Conservation (phyloP, 2,329 filamentous ascomycete genomes). For the Xylaria sp. region DNA sequence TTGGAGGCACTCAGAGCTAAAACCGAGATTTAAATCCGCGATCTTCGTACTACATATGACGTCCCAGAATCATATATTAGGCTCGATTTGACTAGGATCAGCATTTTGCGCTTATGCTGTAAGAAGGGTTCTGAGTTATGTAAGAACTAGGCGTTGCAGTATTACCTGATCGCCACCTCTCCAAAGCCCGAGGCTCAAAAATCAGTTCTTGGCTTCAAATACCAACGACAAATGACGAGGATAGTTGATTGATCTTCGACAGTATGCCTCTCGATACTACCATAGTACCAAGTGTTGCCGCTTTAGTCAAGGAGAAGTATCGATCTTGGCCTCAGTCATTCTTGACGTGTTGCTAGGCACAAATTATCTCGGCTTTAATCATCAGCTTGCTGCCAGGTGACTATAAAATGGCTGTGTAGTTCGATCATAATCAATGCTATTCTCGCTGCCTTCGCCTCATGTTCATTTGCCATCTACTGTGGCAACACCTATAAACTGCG, state of each 20-base stretch:
- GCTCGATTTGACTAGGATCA: not conserved
- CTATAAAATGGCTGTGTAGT: not conserved
- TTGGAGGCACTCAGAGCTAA: too few relatives aligned
- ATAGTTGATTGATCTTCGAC: not conserved
- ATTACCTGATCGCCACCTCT: too few relatives aligned
- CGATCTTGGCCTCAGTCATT: not conserved
- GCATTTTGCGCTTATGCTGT: not conserved
- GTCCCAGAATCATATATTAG: not conserved
- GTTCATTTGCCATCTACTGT: not conserved
- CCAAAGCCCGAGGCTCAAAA: too few relatives aligned
- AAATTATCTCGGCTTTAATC: not conserved
- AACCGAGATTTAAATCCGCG: too few relatives aligned
- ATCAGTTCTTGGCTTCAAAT: too few relatives aligned
- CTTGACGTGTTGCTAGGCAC: not conserved
- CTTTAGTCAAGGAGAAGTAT: not conserved
- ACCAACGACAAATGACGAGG: not conserved
- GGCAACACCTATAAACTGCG: not conserved
- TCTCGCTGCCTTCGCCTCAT: not conserved
- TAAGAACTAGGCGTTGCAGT: not conserved
- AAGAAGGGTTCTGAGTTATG: not conserved
- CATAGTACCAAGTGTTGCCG: too few relatives aligned
- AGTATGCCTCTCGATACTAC: not conserved
- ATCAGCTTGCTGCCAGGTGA: not conserved
- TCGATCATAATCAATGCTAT: not conserved
- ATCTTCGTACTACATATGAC: too few relatives aligned